phyloP scores from a whole-genome alignment of 805 yeast species.

The Metschnikowia noctiluminum region DNA sequence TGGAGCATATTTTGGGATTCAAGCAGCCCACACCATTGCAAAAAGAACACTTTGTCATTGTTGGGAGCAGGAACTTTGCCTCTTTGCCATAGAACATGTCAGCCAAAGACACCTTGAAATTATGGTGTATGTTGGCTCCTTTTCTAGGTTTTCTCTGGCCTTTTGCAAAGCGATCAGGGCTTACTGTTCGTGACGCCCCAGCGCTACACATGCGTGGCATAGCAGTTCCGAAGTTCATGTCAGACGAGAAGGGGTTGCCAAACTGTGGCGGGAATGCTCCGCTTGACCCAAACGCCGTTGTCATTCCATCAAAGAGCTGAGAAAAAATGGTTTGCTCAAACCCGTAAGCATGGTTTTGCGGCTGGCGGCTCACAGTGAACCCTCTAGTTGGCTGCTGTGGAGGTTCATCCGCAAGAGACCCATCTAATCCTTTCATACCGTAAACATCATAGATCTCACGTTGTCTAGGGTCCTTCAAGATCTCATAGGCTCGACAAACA shows the following conservation, averaged over 20 bases:
- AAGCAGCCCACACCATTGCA: constrained; percentile 56
- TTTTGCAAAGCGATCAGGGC: constrained; percentile 9
- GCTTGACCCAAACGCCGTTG: constrained; percentile 21
- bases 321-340: constrained; percentile 26
- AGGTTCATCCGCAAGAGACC: constrained; percentile 10
- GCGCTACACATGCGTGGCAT: not conserved
- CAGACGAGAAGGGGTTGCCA: constrained; percentile 3
- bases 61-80: constrained; percentile 52
- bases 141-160: constrained; percentile 2
- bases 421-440: constrained; percentile 46
- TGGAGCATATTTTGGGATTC: constrained; percentile 32
- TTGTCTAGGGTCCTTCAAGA: constrained; percentile 45
- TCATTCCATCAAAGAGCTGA: constrained; percentile 35
- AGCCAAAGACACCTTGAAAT: constrained; percentile 47
- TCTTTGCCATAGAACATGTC: constrained; percentile 60
- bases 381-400: constrained; percentile 4
- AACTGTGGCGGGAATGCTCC: constrained; percentile 8
- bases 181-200: constrained; percentile 4
- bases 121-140: constrained; percentile 50
- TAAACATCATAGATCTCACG: constrained; percentile 51
- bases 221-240: constrained; percentile 1
- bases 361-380: not conserved
- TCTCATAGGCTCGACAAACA: constrained; percentile 64
- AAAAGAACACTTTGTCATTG: constrained; percentile 43
- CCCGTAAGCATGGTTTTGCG: constrained; percentile 9